Evolutionary conservation across 2,329 filamentous ascomycete species (phyloP), one percentile per base, ranked within the genome.

Genomic region (Scopulariopsis brevicaulis): DNA sequence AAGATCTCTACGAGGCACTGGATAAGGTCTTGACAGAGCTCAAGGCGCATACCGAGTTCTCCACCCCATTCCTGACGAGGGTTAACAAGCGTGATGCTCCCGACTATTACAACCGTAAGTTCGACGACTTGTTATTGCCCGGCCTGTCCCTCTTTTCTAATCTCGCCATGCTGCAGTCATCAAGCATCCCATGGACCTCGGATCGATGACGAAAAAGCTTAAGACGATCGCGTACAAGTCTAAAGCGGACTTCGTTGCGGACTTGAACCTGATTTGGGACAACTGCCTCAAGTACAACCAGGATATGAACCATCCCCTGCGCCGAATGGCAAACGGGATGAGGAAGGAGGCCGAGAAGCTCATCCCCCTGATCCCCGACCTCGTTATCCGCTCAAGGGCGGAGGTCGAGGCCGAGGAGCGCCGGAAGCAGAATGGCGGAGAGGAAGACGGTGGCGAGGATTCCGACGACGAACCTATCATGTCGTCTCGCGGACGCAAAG

Each of bases 381-480:
- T 99, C 63, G 81, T 86, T 25, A 90, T 99, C 62, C 83, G 91
- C 62, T 90, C 96, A 63, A 87, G 94, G 61, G 94, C 92, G 20
- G 94, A 97, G 69, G 91, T 97, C 7, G 94, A 99, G 72, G 89
- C 89, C 18, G 89, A 94, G 64, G 85, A 88, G 70, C 83, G 93
- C 57, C 82, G 91, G 61, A 87, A 94, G 68, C 90, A 95, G 65
- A 89, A 92, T 61, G 91, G 94, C 55, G 87, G 87, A 53, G 87
- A 90, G 60, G 84, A 90, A 62, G 90, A 93, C 64, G 89, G 80
- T 46, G 89, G 82, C 32, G 93, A 96, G 60, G 93, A 96, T 70
- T 96, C 91, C 64, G 93, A 97, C 66, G 93, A 97, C 68, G 92
- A 96, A 71, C 94, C 94, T 10, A 97, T 99, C 67, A 97, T 97